Conservation (phyloP, 805 yeast species). For the Metschnikowia reukaufii region DNA sequence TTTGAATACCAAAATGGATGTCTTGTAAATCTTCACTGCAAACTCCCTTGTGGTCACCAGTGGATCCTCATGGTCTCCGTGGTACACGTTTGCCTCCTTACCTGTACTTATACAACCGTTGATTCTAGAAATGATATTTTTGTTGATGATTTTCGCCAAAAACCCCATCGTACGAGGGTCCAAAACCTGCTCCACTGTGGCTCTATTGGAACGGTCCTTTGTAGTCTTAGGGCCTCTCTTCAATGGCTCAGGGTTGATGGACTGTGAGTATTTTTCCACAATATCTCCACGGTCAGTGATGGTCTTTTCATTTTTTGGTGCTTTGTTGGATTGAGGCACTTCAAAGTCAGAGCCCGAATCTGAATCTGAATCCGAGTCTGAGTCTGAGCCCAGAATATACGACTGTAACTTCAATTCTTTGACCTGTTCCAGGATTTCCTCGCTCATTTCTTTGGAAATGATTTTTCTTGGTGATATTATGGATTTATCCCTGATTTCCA, state of each 20-base stretch:
- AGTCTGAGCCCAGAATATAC: slow-evolving; percentile 5
- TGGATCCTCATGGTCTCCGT: slow-evolving; percentile 60
- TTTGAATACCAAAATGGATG: slow-evolving; percentile 94
- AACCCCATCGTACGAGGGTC: slow-evolving; percentile 93
- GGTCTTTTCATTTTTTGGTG: slow-evolving; percentile 21
- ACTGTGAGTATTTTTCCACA: slow-evolving; percentile 60
- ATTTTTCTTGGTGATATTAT: not conserved
- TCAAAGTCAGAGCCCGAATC: slow-evolving; percentile 7
- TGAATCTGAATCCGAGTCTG: slow-evolving; percentile 1
- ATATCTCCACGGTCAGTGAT: slow-evolving; percentile 45
- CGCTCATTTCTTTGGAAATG: not conserved
- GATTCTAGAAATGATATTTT: slow-evolving; percentile 79
- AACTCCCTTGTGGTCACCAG: slow-evolving; percentile 47
- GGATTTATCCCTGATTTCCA: too few species aligned
- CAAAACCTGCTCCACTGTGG: slow-evolving; percentile 94
- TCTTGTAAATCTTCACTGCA: slow-evolving; percentile 93
- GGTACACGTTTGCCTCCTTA: slow-evolving; percentile 96
- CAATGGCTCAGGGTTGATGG: slow-evolving; percentile 63
- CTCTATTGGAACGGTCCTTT: slow-evolving; percentile 87
- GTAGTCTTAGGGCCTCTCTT: slow-evolving; percentile 58
- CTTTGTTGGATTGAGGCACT: not conserved
- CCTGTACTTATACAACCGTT: slow-evolving; percentile 97
- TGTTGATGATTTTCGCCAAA: slow-evolving; percentile 74
- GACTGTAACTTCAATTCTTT: slow-evolving; percentile 7
- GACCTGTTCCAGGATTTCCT: slow-evolving; percentile 3